A percentile compares a stretch with the other conserved stretches of the same genome.
Evolutionary conservation across 169 alveolate species (phyloP).

Genomic region (Amoebophrya sp.): DNA sequence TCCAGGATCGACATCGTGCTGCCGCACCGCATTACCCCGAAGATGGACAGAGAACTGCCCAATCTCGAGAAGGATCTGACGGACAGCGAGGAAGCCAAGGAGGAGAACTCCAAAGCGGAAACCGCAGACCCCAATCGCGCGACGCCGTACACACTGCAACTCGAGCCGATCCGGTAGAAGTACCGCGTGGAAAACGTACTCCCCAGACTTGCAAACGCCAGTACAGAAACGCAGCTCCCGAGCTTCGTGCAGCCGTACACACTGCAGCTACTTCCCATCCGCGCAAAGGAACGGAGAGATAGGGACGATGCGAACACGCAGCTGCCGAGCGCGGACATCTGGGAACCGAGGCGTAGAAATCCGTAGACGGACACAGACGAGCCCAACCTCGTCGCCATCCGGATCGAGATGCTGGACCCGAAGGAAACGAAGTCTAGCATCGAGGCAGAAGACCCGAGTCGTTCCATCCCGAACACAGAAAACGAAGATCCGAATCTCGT

Average conservation of each 20-base stretch:
- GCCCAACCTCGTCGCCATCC: background rate
- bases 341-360: background rate
- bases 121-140: background rate
- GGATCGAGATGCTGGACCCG: background rate
- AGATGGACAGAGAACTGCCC: constrained; percentile 12
- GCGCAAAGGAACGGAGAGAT: background rate
- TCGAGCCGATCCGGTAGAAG: background rate
- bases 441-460: background rate
- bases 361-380: background rate
- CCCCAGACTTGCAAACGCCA: background rate
- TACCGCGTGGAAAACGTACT: background rate
- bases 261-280: background rate
- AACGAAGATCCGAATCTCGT: background rate
- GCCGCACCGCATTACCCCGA: background rate
- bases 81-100: constrained; percentile 27
- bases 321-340: background rate
- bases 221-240: constrained; percentile 21
- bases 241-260: background rate
- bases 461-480: background rate
- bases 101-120: background rate
- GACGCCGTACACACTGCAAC: background rate
- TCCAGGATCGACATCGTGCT: background rate
- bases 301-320: background rate
- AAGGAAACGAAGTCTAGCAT: background rate
- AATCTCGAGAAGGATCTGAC: background rate